Evolutionary conservation across 495 filamentous ascomycete species (phyloP).

Genomic region (Neurospora hispaniola): DNA sequence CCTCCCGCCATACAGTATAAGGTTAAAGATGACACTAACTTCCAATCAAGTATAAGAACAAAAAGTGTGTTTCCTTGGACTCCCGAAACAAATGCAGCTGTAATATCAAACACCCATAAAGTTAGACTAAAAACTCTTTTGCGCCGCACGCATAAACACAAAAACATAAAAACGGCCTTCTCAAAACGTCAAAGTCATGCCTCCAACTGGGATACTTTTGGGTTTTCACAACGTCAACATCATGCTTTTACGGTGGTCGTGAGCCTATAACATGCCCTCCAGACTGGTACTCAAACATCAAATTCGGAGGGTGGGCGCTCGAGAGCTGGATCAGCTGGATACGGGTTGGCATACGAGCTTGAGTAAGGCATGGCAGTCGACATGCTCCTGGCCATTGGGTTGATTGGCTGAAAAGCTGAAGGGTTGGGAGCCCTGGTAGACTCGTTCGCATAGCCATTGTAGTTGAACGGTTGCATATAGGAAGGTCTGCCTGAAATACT

Average conservation of each 20-base stretch:
- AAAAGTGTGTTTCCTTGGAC: not conserved
- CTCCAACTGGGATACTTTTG: not conserved
- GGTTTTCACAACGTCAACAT: not conserved
- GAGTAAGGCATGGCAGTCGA: slow-evolving; percentile 11
- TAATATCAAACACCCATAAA: not conserved
- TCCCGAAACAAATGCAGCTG: not conserved
- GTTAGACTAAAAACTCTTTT: not conserved
- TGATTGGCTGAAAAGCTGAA: slow-evolving; percentile 14
- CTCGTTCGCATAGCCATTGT: slow-evolving; percentile 20
- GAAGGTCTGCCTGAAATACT: slow-evolving; percentile 25
- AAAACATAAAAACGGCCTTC: not conserved
- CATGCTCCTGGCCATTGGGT: slow-evolving; percentile 6
- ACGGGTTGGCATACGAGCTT: slow-evolving; percentile 7
- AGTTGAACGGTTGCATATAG: slow-evolving; percentile 23
- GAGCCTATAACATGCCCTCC: not conserved
- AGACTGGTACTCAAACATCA: slow-evolving; percentile 7
- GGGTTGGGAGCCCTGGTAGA: slow-evolving; percentile 15
- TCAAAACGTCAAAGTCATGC: not conserved
- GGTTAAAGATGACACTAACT: not conserved
- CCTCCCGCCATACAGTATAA: not conserved
- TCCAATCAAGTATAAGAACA: not conserved
- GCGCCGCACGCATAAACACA: not conserved
- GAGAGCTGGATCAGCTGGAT: slow-evolving; percentile 8
- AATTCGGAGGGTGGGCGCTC: slow-evolving; percentile 11
- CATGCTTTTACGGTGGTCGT: not conserved